Evolutionary conservation across 257 asterid genomes (phyloP), one percentile per base, ranked within the genome.

Genomic region (Striga asiatica): DNA sequence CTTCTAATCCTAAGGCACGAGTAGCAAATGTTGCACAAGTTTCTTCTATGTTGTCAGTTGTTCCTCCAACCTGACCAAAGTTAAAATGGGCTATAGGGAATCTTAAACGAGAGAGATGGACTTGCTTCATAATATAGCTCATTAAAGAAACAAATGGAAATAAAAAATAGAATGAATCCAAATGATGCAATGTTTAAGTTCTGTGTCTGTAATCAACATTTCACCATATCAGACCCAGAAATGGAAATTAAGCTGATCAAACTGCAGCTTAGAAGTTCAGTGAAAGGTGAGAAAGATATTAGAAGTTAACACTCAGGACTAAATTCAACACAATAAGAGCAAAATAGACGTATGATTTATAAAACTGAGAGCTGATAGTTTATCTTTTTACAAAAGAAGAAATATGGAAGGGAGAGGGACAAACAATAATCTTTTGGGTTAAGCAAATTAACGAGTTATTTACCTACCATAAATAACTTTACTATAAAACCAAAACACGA

Each of bases 41-140:
- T 78, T 91, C 98, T 75, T 91, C 94, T 52, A 91, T 87, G 66
- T 91, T 91, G 75, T 87, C 94, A 6, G 92, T 87, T 65, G 98
- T 84, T 62, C 98, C 98, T 70, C 98, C 98, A 31, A 91, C 98
- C 98, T 91, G 72, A 61, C 51, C 62, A 62, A 52, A 65, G 56
- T 24, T 18, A 51, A 27, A 49, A 67, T 13, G 24, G 24, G 34
- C 9, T 11, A n/a, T n/a, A 49, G 17, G 75, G 10, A 45, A 48
- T 11, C 43, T 28, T 66, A 23, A 59, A 58, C 22, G 56, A 39
- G 69, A 14, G 58, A 29, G 35, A 51, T n/a, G n/a, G n/a, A n/a
- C n/a, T n/a, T n/a, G n/a, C n/a, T n/a, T n/a, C n/a, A n/a, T n/a
- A n/a, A n/a, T n/a, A n/a, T n/a, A n/a, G n/a, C n/a, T n/a, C n/a